Evolutionary conservation across 306 rosid species (phyloP).

Genomic region (Citrullus amarus): DNA sequence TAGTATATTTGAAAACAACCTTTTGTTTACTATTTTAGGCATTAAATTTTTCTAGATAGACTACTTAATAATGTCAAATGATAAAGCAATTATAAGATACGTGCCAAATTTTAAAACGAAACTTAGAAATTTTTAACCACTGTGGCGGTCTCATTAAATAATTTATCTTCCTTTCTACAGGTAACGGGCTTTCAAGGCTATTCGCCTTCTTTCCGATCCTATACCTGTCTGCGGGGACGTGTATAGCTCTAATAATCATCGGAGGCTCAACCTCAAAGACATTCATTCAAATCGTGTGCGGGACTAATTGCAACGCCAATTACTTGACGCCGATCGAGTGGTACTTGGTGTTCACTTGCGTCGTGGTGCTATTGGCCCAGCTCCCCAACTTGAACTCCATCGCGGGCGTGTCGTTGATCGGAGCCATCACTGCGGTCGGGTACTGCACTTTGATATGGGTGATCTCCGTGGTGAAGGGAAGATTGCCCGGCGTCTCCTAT

Average conservation of each 20-base stretch:
- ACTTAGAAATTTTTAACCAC: no score
- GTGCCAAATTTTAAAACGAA: no score
- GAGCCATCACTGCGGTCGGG: slow-evolving; percentile 33
- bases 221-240: slow-evolving; percentile 35
- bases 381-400: slow-evolving; percentile 46
- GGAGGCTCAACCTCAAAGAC: slow-evolving; percentile 27
- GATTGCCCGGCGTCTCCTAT: slow-evolving; percentile 26
- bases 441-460: slow-evolving; percentile 35
- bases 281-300: slow-evolving; percentile 29
- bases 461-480: slow-evolving; percentile 25
- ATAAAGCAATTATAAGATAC: no score
- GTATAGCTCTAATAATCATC: slow-evolving; percentile 24
- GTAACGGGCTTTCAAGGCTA: slow-evolving; percentile 17
- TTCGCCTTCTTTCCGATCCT: slow-evolving; percentile 23
- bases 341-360: slow-evolving; percentile 33
- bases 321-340: slow-evolving; percentile 32
- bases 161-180: background rate
- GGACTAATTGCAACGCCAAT: slow-evolving; percentile 14
- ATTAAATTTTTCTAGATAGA: no score
- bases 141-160: no score
- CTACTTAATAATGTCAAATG: no score
- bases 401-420: slow-evolving; percentile 35
- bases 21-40: no score
- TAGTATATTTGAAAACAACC: no score
- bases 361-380: slow-evolving; percentile 29